Base-by-base conservation (phyloP, 345 rosid species). In the Linum lewisii region DNA sequence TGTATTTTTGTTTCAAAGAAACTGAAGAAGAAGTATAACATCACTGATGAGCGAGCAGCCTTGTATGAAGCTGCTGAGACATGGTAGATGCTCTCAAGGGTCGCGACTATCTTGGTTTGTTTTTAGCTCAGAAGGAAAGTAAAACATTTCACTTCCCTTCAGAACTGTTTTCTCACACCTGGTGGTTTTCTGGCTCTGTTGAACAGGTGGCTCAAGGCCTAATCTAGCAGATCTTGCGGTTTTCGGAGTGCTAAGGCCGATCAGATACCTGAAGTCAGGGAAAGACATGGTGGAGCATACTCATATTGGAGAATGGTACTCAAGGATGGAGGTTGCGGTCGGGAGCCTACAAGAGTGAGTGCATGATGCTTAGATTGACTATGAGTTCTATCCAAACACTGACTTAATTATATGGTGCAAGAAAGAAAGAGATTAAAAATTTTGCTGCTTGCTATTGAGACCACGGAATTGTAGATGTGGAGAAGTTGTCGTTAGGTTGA, bases 1-100 rank as follows among this genome's bases (percentile, higher is more conserved):
- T 93, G 99, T 87, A 84, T 72, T 79, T n/a, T 93, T 54, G 94
- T 93, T 20, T 84, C 99, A 0, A 93, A 89, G 81, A 93, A 87
- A 63, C 73, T 89, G 71, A 93, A 89, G 81, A 93, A 87, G 85
- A 89, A 56, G 63, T 79, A 93, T 70, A 87, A 89, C 74, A 93
- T 93, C 44, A 87, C 81, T 5, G 97, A 93, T 68, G 97, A 89
- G 66, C 89, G 90, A 57, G 85, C 82, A 1, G 77, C 95, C 63
- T 77, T 93, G 58, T 91, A 93, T 58, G 88, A 78, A 22, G 95
- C 99, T 70, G 97, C 87, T 2, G 90, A 87, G 75, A 86, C 88
- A 62, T 89, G 95, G 92, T 93, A 32, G 81, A 84, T 73, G 92
- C 95, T 45, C 59, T 93, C 42, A 73, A 81, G 22, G 87, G 82